A percentile compares a stretch with the other conserved stretches of the same genome.
Conservation (phyloP, 1,284 basidiomycete genomes). For the Tausonia pullulans region DNA sequence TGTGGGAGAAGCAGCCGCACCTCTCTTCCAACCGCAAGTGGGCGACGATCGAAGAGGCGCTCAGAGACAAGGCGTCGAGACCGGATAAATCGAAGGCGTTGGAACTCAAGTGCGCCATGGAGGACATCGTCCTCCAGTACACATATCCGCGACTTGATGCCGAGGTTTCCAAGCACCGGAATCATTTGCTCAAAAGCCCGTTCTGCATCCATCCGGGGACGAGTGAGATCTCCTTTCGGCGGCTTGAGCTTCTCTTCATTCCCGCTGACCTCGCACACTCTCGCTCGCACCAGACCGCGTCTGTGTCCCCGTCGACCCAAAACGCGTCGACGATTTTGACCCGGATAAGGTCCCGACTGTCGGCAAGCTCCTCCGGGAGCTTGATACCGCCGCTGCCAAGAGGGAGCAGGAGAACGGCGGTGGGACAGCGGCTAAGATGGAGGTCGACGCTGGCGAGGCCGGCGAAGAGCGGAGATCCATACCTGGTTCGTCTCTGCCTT, state of each 20-base stretch:
- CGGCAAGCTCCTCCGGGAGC: slow-evolving; percentile 64
- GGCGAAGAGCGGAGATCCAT: too few relatives aligned
- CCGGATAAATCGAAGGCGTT: too few relatives aligned
- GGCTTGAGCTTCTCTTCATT: neutral
- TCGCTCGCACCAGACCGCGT: slow-evolving; percentile 52
- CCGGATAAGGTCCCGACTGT: slow-evolving; percentile 80
- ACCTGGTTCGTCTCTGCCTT: neutral
- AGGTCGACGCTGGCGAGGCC: neutral
- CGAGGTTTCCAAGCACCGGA: slow-evolving; percentile 93
- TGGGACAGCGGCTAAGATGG: neutral
- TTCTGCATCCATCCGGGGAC: slow-evolving; percentile 97
- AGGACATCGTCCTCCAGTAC: slow-evolving; percentile 87
- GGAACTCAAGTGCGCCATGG: slow-evolving; percentile 38
- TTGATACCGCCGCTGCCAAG: slow-evolving; percentile 35
- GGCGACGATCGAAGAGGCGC: slow-evolving; percentile 7
- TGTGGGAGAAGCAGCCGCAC: too few relatives aligned
- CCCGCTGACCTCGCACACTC: neutral
- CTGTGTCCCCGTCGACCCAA: slow-evolving; percentile 84
- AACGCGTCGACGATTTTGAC: slow-evolving; percentile 67
- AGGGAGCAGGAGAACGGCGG: neutral
- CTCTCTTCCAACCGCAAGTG: neutral
- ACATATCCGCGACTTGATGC: slow-evolving; percentile 94
- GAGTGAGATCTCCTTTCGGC: slow-evolving; percentile 25
- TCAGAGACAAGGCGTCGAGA: neutral
- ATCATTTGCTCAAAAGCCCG: slow-evolving; percentile 94